Base-by-base conservation (phyloP, 345 rosid species). In the Eucalyptus marginata region DNA sequence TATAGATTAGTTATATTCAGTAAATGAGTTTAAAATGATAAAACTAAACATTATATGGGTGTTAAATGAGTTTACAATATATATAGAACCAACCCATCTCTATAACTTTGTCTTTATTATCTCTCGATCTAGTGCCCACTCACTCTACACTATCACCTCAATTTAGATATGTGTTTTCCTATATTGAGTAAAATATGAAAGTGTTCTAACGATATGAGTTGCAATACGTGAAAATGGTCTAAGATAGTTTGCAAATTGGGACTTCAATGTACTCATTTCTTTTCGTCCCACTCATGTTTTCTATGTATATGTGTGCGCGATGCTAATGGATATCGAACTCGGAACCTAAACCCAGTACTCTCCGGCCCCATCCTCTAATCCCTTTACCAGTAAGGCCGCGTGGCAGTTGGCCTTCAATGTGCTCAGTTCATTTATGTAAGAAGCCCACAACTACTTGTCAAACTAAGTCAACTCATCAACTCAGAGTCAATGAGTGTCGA, bases 111-210 rank as follows among this genome's bases (percentile, higher is more conserved):
- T 56, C 0, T 22, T 22, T 1, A 8, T 56, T 56, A 54, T 54
- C 0, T 4, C 5, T 2, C 1, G 3, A 54, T 56, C 0, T 56
- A 20, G 1, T 22, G 0, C 5, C 1, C 12, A 0, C 27, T 54
- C 27, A 54, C 59, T 54, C 11, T 22, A 54, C 2, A 22, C 12
- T 56, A 27, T 20, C 27, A 56, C 1, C 12, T 56, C 5, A 56
- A 56, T 56, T 22, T 56, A 8, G 27, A 2, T 54, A 20, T 54
- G 62, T 0, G 0, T 22, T 54, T 56, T 56, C 5, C 3, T 22
- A 56, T 8, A 22, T 56, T 22, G 11, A 8, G 0, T 22, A 16
- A 56, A 56, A 2, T 56, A 22, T 56, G 62, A 22, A 56, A 56
- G 27, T 9, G 0, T 22, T 56, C 0, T 56, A 20, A 22, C 0